Evolutionary conservation across 2,329 filamentous ascomycete genomes (phyloP).

Genomic region (Xylariaceae sp.): DNA sequence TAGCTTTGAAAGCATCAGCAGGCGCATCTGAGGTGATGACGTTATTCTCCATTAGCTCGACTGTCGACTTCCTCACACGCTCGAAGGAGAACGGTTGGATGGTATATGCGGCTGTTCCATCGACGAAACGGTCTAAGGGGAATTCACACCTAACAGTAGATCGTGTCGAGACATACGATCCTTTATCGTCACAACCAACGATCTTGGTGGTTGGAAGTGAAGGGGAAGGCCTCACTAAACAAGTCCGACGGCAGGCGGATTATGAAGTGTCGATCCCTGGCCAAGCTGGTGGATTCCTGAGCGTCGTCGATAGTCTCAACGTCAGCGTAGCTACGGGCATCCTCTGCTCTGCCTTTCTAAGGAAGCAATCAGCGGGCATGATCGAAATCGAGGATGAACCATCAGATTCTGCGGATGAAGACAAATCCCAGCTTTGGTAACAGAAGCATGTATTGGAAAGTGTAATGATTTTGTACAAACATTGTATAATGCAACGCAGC

Average conservation of each 20-base stretch:
- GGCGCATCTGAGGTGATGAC: slow-evolving; percentile 84
- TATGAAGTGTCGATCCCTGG: slow-evolving; percentile 68
- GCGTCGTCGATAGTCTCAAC: slow-evolving; percentile 85
- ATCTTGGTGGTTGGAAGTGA: slow-evolving; percentile 86
- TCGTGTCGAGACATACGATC: slow-evolving; percentile 55
- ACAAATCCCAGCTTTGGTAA: slow-evolving; percentile 31
- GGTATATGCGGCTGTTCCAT: slow-evolving; percentile 76
- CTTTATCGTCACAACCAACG: slow-evolving; percentile 66
- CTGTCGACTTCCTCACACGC: slow-evolving; percentile 70
- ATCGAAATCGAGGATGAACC: slow-evolving; percentile 31
- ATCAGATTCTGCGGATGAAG: slow-evolving; percentile 25
- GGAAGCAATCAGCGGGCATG: slow-evolving; percentile 39
- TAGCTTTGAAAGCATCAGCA: slow-evolving; percentile 84
- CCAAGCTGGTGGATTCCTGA: slow-evolving; percentile 51
- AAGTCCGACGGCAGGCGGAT: slow-evolving; percentile 70
- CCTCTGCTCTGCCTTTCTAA: slow-evolving; percentile 72
- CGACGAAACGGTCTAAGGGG: slow-evolving; percentile 45
- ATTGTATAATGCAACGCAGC: slow-evolving; percentile 6
- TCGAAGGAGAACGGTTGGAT: slow-evolving; percentile 79
- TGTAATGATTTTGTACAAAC: slow-evolving; percentile 18
- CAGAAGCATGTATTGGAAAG: slow-evolving; percentile 10
- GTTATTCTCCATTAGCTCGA: slow-evolving; percentile 71
- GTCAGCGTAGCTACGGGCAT: slow-evolving; percentile 87
- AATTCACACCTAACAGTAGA: slow-evolving; percentile 55
- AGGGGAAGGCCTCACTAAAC: slow-evolving; percentile 71